Conservation (phyloP, 768 basidiomycete species). For the Russula vinacea region DNA sequence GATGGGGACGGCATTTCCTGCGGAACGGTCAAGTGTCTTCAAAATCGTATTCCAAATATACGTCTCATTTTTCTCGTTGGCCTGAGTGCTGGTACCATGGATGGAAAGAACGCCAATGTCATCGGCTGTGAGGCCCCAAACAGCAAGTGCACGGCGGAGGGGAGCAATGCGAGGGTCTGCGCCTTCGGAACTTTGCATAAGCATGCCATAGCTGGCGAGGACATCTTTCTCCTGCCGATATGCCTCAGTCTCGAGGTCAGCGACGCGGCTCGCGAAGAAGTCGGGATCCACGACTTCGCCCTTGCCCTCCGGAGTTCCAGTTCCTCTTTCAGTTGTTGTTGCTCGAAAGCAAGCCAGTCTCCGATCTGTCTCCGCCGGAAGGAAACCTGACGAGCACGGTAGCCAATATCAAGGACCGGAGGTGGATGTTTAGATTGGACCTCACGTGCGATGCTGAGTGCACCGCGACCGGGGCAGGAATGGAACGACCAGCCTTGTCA, state of each 20-base stretch:
- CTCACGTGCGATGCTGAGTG: constrained; percentile 84
- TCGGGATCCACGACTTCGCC: constrained; percentile 55
- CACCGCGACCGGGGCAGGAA: constrained; percentile 97
- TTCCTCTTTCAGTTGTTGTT: constrained; percentile 79
- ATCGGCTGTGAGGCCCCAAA: constrained; percentile 93
- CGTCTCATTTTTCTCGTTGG: constrained; percentile 97
- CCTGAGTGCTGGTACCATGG: constrained; percentile 83
- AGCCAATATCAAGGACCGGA: constrained; percentile 77
- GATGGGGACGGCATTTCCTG: constrained; percentile 95
- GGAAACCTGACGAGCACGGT: constrained; percentile 88
- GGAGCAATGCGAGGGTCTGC: constrained; percentile 82
- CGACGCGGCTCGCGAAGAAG: constrained; percentile 72
- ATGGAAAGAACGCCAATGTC: constrained; percentile 89
- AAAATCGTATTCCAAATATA: constrained; percentile 96
- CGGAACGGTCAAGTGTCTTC: constrained; percentile 80
- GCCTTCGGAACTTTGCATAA: constrained; percentile 53
- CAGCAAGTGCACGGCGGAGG: constrained; percentile 90
- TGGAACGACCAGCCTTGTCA: constrained; percentile 97
- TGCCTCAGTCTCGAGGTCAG: constrained; percentile 88
- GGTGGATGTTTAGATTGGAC: constrained; percentile 73
- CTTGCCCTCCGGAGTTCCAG: constrained; percentile 55
- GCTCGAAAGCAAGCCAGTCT: constrained; percentile 91
- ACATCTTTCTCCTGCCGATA: constrained; percentile 89
- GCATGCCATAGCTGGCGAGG: constrained; percentile 92
- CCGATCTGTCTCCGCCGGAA: constrained; percentile 96